Conservation (phyloP, 1,284 basidiomycete species). For the Paramarasmius palmivorus region DNA sequence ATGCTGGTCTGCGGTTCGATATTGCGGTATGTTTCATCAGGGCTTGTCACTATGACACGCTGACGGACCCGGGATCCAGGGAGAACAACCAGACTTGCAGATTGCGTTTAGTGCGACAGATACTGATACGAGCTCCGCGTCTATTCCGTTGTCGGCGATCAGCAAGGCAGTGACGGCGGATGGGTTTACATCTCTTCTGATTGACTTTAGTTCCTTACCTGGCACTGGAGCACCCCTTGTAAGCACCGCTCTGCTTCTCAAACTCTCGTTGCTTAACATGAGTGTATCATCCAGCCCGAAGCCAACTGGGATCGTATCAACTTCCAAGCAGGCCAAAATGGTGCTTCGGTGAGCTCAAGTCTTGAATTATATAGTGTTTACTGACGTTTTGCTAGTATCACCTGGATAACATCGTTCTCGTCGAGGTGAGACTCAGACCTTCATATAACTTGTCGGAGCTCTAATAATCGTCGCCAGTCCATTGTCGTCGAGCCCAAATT, state of each 20-base stretch:
- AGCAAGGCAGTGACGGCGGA: conserved; percentile 33
- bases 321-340: conserved; percentile 45
- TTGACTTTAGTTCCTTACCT: conserved; percentile 45
- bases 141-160: conserved; percentile 40
- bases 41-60: not conserved
- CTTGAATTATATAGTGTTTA: too few species aligned
- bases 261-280: not conserved
- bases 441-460: too few species aligned
- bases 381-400: conserved; percentile 44
- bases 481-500: conserved; percentile 45
- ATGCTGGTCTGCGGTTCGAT: conserved; percentile 47
- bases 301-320: conserved; percentile 50
- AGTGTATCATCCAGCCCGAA: conserved; percentile 25
- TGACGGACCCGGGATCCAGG: conserved; percentile 23
- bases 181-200: conserved; percentile 40
- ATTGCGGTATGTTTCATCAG: conserved; percentile 34
- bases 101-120: conserved; percentile 38
- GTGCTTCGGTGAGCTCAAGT: conserved; percentile 37
- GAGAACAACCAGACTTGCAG: conserved; percentile 39
- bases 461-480: conserved; percentile 20
- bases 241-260: conserved; percentile 8
- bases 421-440: conserved; percentile 30
- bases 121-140: conserved; percentile 33
- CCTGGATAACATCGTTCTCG: conserved; percentile 46
- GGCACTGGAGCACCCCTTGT: conserved; percentile 39